Base-by-base conservation (phyloP, 768 basidiomycete species). In the Mycena latifolia region DNA sequence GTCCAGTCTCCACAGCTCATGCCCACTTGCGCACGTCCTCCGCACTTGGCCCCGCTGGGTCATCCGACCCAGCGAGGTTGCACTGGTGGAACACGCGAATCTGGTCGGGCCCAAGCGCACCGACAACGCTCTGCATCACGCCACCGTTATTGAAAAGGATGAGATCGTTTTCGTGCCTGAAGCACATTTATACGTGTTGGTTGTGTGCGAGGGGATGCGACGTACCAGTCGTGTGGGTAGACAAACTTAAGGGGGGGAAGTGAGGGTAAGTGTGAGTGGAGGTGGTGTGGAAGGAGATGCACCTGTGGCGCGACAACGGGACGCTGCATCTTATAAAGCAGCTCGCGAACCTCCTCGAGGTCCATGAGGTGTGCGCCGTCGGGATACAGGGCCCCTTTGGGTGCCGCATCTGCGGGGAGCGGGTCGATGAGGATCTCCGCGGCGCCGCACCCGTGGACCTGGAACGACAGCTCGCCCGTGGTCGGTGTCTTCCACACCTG, bases 401-500 rank as follows among this genome's bases (percentile, higher is more conserved):
- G 82, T 28, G 78, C 78, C 0, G 86, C 85, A 25, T 85, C 86
- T 47, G 78, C 81, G 0, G 93, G 92, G 0, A 96, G 84, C 18
- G 94, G 88, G 22, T 86, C 86, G 69, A 98, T 80, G 60, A 90
- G 67, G 31, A 96, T 83, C 70, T 92, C 88, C 43, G 81, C 77
- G 1, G 77, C 88, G 35, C 89, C 94, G 70, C 91, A 93, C 5
- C 92, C 94, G 75, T 97, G 96, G 6, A 97, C 95, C 75, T 98
- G 88, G 80, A 96, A 90, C 75, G 96, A 93, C 25, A 98, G 84
- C 2, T 81, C 81, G 27, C 89, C 89, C 17, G 95, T 98, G 11
- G 88, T 86, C 0, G 95, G 94, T 77, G 96, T 97, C 84, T 96
- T 96, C 96, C 96, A 97, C 11, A 91, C 75, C 91, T 95, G n/a